phyloP scores from a whole-genome alignment of 768 basidiomycete species.

The Chiua virens region DNA sequence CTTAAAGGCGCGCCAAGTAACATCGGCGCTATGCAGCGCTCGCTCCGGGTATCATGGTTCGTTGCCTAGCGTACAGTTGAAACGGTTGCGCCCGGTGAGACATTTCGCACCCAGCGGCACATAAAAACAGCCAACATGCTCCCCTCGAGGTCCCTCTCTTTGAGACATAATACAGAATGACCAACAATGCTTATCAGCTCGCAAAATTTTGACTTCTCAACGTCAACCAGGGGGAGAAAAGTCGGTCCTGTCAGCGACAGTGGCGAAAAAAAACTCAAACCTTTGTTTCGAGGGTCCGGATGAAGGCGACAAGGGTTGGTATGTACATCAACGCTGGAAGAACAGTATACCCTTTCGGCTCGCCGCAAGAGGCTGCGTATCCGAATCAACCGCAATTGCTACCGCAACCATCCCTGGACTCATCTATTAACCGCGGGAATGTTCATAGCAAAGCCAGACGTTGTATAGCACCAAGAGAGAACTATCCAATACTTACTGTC shows the following conservation, averaged over 20 bases:
- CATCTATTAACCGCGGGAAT: neutral
- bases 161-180: too few relatives aligned
- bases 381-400: conserved; percentile 7
- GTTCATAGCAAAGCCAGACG: too few relatives aligned
- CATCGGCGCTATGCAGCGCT: neutral
- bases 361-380: conserved; percentile 4
- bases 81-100: neutral
- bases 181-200: too few relatives aligned
- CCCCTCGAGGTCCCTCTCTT: too few relatives aligned
- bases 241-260: neutral
- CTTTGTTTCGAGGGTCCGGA: conserved; percentile 6
- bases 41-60: too few relatives aligned
- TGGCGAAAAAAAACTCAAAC: neutral
- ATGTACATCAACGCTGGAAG: neutral
- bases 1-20: neutral
- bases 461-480: too few relatives aligned
- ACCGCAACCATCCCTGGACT: conserved; percentile 1
- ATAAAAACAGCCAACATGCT: too few relatives aligned
- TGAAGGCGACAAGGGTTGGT: conserved; percentile 7
- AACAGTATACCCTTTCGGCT: conserved; percentile 2
- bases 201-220: too few relatives aligned
- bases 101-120: conserved; percentile 21
- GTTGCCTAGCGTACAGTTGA: too few relatives aligned
- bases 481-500: neutral
- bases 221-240: neutral